Base-by-base conservation (phyloP, 257 asterid species). In the Lavandula angustifolia region DNA sequence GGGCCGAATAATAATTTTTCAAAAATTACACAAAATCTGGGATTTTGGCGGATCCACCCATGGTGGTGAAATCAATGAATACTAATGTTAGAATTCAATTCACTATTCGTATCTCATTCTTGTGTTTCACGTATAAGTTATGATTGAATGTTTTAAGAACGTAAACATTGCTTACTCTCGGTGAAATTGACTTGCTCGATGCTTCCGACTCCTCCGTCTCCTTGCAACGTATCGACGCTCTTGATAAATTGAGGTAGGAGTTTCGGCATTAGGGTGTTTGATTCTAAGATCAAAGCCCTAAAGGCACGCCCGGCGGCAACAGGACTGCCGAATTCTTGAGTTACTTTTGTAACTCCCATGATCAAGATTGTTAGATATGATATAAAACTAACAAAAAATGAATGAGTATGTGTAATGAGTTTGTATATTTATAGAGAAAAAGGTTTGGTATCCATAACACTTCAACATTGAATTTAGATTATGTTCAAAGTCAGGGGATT, bases 271-370 rank as follows among this genome's bases (percentile, higher is more conserved):
- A 78, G 64, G 43, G 51, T 44, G 62, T 67, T 66, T 9, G 81
- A 73, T 51, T 81, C 87, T 16, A 81, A 37, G 66, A 81, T 76
- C 76, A 81, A 76, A 13, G 80, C 81, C 65, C 74, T 78, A 51
- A 81, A 78, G 57, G 72, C 56, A 32, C 80, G 74, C 27, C 71
- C 48, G 4, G 76, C 67, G 2, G 75, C 73, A 0, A 75, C 31
- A 0, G 81, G 70, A 48, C 75, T 41, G n/a, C 35, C n/a, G 57
- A 60, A 67, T 56, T 78, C 80, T 68, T 78, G 78, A 33, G 34
- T 69, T 22, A 68, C 62, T 44, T 54, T 68, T 65, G 71, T 66
- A 2, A 73, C 67, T 10, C 79, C 81, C 83, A 81, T 81, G 33
- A 5, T 43, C 18, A 41, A 14, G 38, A 14, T 2, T 49, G 31